Base-by-base conservation (phyloP, 163 green algal genomes). In the Chloromonas sp. region DNA sequence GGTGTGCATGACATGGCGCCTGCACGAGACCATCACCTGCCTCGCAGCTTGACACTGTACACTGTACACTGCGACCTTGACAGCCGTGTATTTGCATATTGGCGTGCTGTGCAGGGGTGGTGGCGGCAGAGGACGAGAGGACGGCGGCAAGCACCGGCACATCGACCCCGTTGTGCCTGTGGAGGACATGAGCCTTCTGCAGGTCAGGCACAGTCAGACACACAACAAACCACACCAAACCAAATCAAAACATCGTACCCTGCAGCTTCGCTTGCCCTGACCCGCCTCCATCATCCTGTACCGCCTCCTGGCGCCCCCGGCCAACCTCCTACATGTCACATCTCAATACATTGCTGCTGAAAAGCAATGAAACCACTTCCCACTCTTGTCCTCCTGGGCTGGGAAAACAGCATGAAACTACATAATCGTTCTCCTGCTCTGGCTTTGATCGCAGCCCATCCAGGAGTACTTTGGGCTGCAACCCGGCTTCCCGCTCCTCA, bases 81-180 rank as follows among this genome's bases (percentile, higher is more conserved):
- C 66, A 11, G 5, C 66, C 5, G 5, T 74, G 13, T 36, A 3
- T 79, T 2, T 79, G 71, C 71, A 11, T 79, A 14, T 58, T 79
- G 5, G 13, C 14, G 13, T 79, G 71, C 36, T 74, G 66, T 74
- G 14, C 71, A 81, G 83, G 36, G 87, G 86, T 79, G 89, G 86
- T 14, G 87, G 86, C 71, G 89, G 89, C 0, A 84, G 89, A 2
- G 78, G 83, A 2, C 83, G 85, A 74, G 82, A 79, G n/a, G 3
- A 60, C 2, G 86, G 88, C 60, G 87, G 87, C 85, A 86, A 85
- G 84, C 84, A 86, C 78, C 14, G 70, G 1, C 82, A 74, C 76
- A 91, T 97, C 11, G 95, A 98, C 90, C 95, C 95, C 36, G 91
- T 98, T 61, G 79, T 94, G 0, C 95, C 94, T 2, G 89, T 96